Evolutionary conservation across 2,329 filamentous ascomycete species (phyloP), one percentile per base, ranked within the genome.

Genomic region (Pyrenochaeta sp.): DNA sequence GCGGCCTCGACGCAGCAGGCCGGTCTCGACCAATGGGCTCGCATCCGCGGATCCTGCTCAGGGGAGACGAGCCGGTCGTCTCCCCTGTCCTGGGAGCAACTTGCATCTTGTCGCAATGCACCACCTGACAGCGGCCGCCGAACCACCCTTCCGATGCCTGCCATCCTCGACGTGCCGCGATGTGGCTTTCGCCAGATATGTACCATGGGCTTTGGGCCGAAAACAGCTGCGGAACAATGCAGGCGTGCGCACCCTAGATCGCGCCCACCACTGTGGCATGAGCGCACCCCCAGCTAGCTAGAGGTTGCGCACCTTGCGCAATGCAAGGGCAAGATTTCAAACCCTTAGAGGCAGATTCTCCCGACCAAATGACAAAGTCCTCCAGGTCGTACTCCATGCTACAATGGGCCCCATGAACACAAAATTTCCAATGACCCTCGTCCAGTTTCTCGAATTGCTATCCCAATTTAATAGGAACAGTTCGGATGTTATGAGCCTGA

Each of bases 41-140:
- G 34, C 48, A 54, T 43, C 37, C 43, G 49, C 51, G 32, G 42
- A 60, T 59, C 64, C 62, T 65, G 52, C 43, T 52, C 27, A 45
- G 40, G 56, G 64, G 62, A 67, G 62, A 65, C 62, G 64, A 65
- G 45, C 54, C 48, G 54, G 32, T 67, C 64, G 64, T 67, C 64
- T 67, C 64, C 64, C 47, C 43, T 34, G 39, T 27, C 44, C 46
- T 64, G 64, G 64, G 64, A 58, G 58, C 61, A 54, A 5, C 32
- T 27, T 46, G 36, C 19, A 7, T 22, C n/a, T 5, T 50, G 19
- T 19, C 19, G 19, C 19, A 19, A 19, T 36, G 28, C 45, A 40
- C 19, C 28, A 12, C 25, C 32, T 28, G 51, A 30, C 40, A 44
- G 39, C 37, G 27, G 25, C n/a, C 12, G 24, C 39, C 24, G 4